Percentiles rank a stretch among this genome's conserved stretches.
These are phyloP conservation scores for Cryptococcus sp. DNA, from an alignment of 1,284 basidiomycete species.

Conservation along the genomic window DNA sequence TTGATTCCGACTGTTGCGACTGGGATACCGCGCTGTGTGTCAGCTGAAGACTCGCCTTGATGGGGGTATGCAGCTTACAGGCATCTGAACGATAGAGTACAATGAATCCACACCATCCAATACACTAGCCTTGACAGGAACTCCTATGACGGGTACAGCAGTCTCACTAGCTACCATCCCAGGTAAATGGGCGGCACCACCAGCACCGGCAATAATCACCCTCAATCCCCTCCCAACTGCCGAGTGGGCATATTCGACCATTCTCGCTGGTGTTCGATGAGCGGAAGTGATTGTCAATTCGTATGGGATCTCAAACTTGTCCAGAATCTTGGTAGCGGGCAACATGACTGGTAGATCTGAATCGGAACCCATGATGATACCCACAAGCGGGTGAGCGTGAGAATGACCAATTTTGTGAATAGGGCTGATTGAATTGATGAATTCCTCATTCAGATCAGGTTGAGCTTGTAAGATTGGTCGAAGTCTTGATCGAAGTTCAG, in stretches of 20 bases:
- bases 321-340: conserved; percentile 78
- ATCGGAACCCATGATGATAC: conserved; percentile 98
- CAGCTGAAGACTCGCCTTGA: neutral
- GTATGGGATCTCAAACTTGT: conserved; percentile 77
- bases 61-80: conserved; percentile 52
- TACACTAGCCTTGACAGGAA: conserved; percentile 91
- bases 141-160: conserved; percentile 86
- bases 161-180: conserved; percentile 98
- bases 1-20: conserved; percentile 97
- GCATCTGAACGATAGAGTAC: conserved; percentile 99
- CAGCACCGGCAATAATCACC: conserved; percentile 89
- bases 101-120: conserved; percentile 95
- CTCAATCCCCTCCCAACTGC: conserved; percentile 71
- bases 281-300: conserved; percentile 95
- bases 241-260: conserved; percentile 75
- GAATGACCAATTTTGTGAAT: conserved; percentile 46
- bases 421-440: conserved; percentile 58
- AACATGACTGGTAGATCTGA: conserved; percentile 95
- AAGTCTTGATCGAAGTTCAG: conserved; percentile 66
- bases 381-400: conserved; percentile 73
- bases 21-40: conserved; percentile 82
- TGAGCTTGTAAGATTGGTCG: conserved; percentile 65
- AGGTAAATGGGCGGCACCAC: conserved; percentile 93
- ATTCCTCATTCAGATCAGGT: conserved; percentile 53
- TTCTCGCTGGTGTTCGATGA: conserved; percentile 85